Base-by-base conservation (phyloP, 208 protist genomes). In the Naegleria gruberi region DNA sequence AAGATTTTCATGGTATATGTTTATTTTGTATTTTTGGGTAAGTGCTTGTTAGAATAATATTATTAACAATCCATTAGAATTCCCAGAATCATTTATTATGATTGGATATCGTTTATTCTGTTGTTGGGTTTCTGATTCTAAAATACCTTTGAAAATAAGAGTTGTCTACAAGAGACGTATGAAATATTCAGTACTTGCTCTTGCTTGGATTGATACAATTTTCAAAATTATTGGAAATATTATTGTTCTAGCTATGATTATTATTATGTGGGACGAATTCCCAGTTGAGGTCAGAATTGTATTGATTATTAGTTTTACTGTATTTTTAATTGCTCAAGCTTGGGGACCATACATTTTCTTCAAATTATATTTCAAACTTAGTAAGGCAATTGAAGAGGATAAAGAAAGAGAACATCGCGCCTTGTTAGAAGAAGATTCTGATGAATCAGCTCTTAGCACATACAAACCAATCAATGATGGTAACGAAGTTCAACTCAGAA, bases 271-370 rank as follows among this genome's bases (percentile, higher is more conserved):
- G 74, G 15, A 82, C 37, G 34, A 82, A 19, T 82, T 82, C 40
- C 34, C 30, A 23, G 74, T 42, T 5, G 74, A 82, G 34, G 19
- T 82, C 10, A 82, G 40, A 82, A 42, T 82, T 82, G 40, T 42
- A 17, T 42, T 82, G 17, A 19, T 82, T 17, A 42, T 82, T 34
- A 43, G 34, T 43, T 82, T 43, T 41, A 82, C 40, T 42, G 40
- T 82, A 10, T 82, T 82, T 42, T 82, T 82, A 10, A 82, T 82
- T 82, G 74, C 74, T 43, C 74, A 82, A 82, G 74, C 74, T 43
- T 82, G 37, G 19, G 74, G 74, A 43, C 74, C 74, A 40, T 82
- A 82, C 37, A 42, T 82, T 43, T 82, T 82, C 74, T 82, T 43
- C 37, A 43, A 17, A 82, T 23, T 82, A 30, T 82, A 82, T 82